Conservation (phyloP, 257 asterid genomes). For the Rauvolfia tetraphylla region DNA sequence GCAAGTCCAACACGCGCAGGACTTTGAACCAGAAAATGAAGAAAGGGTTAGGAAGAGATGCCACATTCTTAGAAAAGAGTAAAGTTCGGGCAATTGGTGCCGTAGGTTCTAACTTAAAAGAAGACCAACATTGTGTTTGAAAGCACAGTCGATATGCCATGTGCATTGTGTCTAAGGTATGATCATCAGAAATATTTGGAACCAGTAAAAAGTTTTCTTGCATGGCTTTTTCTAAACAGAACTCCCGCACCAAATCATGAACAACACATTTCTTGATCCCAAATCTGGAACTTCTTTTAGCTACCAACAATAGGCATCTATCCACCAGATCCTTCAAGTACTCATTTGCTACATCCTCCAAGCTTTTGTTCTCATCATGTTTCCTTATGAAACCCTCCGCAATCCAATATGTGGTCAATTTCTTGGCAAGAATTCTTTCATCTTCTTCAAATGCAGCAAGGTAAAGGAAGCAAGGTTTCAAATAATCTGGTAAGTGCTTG, state of each 20-base stretch:
- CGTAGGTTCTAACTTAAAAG: background rate
- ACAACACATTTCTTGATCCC: background rate
- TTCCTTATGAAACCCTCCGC: no score
- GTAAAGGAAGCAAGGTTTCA: conserved; percentile 24
- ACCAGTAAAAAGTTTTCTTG: background rate
- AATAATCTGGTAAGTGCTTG: conserved; percentile 7
- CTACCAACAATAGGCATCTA: conserved; percentile 6
- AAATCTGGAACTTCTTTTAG: no score
- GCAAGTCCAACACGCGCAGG: background rate
- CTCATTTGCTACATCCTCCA: conserved; percentile 7
- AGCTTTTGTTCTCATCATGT: background rate
- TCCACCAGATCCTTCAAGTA: conserved; percentile 15
- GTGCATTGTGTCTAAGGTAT: no score
- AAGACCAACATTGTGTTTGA: background rate
- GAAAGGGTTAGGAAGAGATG: background rate
- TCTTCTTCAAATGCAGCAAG: conserved; percentile 15
- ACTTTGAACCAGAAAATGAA: background rate
- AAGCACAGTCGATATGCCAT: background rate
- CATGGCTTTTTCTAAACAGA: background rate
- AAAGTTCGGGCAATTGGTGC: background rate
- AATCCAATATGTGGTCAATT: no score
- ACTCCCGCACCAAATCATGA: background rate
- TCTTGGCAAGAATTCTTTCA: background rate
- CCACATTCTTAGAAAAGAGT: background rate
- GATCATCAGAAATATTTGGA: background rate